phyloP scores from a whole-genome alignment of 2,329 filamentous ascomycete genomes.

The Dothideomycetidae sp. region DNA sequence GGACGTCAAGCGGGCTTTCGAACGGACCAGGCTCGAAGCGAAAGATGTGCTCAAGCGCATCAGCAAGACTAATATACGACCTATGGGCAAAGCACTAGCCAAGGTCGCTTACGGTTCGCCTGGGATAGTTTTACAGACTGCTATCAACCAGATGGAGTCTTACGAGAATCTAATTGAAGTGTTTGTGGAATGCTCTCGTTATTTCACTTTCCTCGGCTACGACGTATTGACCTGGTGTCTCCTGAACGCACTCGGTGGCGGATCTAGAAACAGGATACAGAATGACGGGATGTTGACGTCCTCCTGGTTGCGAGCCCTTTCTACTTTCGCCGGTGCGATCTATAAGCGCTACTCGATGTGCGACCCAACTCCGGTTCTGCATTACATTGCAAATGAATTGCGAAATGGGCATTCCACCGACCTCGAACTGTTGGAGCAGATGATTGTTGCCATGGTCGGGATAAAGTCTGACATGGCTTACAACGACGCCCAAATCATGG shows the following conservation, averaged over 20 bases:
- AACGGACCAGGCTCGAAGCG: conserved; percentile 62
- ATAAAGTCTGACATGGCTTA: conserved; percentile 78
- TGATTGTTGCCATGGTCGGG: conserved; percentile 86
- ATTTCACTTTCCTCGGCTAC: conserved; percentile 84
- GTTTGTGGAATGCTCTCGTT: conserved; percentile 85
- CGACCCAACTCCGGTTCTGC: conserved; percentile 70
- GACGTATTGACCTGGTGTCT: conserved; percentile 89
- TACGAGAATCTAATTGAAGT: conserved; percentile 93
- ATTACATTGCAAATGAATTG: conserved; percentile 79
- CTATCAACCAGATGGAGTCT: conserved; percentile 78
- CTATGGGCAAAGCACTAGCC: conserved; percentile 76
- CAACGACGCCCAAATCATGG: conserved; percentile 73
- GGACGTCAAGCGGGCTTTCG: conserved; percentile 65
- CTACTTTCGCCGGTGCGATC: conserved; percentile 79
- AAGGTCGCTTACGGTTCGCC: conserved; percentile 88
- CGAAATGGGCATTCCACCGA: conserved; percentile 73
- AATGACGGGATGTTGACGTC: conserved; percentile 64
- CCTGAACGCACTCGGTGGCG: conserved; percentile 53
- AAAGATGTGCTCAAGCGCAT: conserved; percentile 77
- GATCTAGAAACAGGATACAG: conserved; percentile 44
- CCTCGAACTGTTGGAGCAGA: conserved; percentile 77
- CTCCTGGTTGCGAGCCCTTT: conserved; percentile 79
- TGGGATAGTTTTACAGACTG: conserved; percentile 78
- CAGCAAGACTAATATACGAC: conserved; percentile 69
- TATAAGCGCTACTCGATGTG: conserved; percentile 77